A percentile compares a stretch with the other conserved stretches of the same genome.
phyloP scores from a whole-genome alignment of 768 basidiomycete genomes.

The Suillus ampliporus region DNA sequence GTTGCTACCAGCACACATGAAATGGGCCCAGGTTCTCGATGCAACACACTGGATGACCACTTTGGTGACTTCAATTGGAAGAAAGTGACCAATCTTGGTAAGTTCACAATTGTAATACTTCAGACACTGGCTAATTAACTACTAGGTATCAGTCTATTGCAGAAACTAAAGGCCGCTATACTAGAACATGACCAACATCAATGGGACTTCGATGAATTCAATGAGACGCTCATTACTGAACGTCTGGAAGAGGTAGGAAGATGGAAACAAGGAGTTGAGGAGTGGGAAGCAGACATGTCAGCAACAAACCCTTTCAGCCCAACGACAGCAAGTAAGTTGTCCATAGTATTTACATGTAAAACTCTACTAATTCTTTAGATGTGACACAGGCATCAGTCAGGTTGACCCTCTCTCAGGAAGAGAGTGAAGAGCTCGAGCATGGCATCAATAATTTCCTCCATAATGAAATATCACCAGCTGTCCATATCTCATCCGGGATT shows the following conservation, averaged over 20 bases:
- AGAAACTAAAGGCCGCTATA: conserved; percentile 6
- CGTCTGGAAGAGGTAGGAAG: neutral
- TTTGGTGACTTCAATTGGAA: conserved; percentile 41
- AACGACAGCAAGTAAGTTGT: conserved; percentile 1
- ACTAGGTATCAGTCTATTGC: conserved; percentile 11
- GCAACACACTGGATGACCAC: conserved; percentile 41
- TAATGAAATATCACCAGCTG: conserved; percentile 12
- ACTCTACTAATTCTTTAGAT: neutral
- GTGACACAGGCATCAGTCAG: conserved; percentile 8
- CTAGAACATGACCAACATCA: conserved; percentile 3
- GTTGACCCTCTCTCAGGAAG: conserved; percentile 14
- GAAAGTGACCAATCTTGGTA: conserved; percentile 33
- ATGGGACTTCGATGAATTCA: neutral
- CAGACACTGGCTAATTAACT: neutral
- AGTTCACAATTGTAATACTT: neutral
- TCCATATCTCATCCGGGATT: conserved; percentile 19
- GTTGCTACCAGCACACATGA: conserved; percentile 20
- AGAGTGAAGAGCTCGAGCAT: neutral
- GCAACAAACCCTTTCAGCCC: conserved; percentile 30
- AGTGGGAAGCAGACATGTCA: conserved; percentile 29
- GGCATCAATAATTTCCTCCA: conserved; percentile 8
- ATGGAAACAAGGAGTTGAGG: conserved; percentile 21
- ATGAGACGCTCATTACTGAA: neutral
- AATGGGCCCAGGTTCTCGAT: conserved; percentile 38
- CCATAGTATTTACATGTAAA: neutral